Base-by-base conservation (phyloP, 306 rosid genomes). In the Ziziphus jujuba region DNA sequence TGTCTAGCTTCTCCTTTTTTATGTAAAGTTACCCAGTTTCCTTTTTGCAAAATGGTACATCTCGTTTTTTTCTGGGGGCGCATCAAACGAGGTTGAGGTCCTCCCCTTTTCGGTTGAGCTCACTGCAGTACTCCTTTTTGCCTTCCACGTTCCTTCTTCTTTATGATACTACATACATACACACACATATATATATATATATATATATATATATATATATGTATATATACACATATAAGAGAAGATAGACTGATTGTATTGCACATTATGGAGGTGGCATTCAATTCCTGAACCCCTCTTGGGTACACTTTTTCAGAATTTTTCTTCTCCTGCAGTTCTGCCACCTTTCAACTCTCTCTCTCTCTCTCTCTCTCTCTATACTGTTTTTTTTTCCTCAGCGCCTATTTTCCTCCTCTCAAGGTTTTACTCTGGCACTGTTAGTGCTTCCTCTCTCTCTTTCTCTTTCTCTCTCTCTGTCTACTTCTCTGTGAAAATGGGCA, bases 231-330 rank as follows among this genome's bases (percentile, higher is more conserved):
- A 33, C 5, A 63, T 0, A 44, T 35, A 31, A 44, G 72, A 60
- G 50, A 59, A 73, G 63, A 63, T 14, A 63, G 49, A 14, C 51
- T 17, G 33, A 17, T 44, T 56, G 48, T 19, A 10, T 51, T 79
- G 85, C 74, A 40, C 45, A 75, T 83, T 36, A 87, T 78, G 67
- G 78, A 75, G 85, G 79, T 82, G 83, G 82, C 96, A 84, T 83
- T 86, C 75, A 84, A 84, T 88, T 71, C 66, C 85, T 86, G 89
- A 70, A 70, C 52, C 67, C 76, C 74, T 56, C 31, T 66, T 72
- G 16, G 21, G 59, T 77, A 65, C 75, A 61, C 66, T 71, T 79
- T 74, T 83, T 34, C 55, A 80, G 84, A 51, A 52, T 63, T 63
- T 79, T 71, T 70, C 79, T 59, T 79, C 76, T 65, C 63, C 13